Base-by-base conservation (phyloP, 202 grass and related monocot genomes). In the Cymbopogon flexuosus region DNA sequence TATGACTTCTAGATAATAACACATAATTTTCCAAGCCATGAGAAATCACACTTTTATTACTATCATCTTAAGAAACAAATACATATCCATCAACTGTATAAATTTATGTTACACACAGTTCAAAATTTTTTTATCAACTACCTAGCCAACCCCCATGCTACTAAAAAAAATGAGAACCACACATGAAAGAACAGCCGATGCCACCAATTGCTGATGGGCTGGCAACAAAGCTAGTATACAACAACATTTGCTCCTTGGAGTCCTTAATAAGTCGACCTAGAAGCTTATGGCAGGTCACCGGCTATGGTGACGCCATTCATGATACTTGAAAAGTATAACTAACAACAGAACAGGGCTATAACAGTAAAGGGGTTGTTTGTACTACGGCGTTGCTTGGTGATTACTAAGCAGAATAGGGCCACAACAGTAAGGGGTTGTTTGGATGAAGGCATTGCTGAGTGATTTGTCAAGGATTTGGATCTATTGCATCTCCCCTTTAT, bases 211-310 rank as follows among this genome's bases (percentile, higher is more conserved):
- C 37, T 58, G 39, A 37, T 74, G 40, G 6, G 47, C 68, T 49
- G 60, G 43, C 7, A 31, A 58, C 22, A 80, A 57, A 71, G 22
- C 73, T 83, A 81, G 39, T 82, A 65, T 88, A 85, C 82, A 83
- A 91, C 78, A 72, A 51, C 69, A 72, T 72, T 67, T 16, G 51
- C 73, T 58, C 61, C 63, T 79, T 34, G 9, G 45, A 64, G 43
- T 29, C 19, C 49, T 69, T 56, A 34, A 78, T 45, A 62, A 5
- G 2, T 9, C 51, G 1, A 39, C 54, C 40, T 39, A 15, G 18
- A 54, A 82, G 54, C 54, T 65, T 70, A 4, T 54, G 18, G 10
- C 22, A 13, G 54, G 68, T 85, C 59, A 68, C 72, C 36, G 62
- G 29, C 11, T 70, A 69, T 13, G 14, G 43, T 37, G 9, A 49